Evolutionary conservation across 345 rosid species (phyloP), one percentile per base, ranked within the genome.

Genomic region (Populus tremula): DNA sequence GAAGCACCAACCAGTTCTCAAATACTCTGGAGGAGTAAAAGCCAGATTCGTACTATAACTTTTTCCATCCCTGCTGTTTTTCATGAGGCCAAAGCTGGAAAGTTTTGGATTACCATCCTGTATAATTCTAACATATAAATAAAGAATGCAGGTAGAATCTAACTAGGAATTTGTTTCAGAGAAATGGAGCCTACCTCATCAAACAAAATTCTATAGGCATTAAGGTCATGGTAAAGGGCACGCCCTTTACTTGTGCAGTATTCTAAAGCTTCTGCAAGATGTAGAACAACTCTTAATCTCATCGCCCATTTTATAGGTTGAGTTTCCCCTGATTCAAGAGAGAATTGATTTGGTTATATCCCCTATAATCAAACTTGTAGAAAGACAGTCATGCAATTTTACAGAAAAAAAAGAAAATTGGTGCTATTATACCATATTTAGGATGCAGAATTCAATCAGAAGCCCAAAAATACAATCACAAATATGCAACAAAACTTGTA

Each of bases 281-380:
- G 91, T 75, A 93, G 89, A 75, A 89, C 94, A 73, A 93, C 98
- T 90, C 98, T 91, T 77, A 93, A 76, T 69, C 99, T 81, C 98
- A 95, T 95, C 1, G 92, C 93, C 99, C 98, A 95, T 85, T 92
- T 92, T 97, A 95, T 93, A 35, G 99, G 98, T 72, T 92, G 92
- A 67, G 90, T 65, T 77, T 95, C 99, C 98, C 99, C 98, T 93
- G 84, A 80, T 79, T 80, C 84, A 83, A 72, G 75, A 54, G 14
- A 70, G 5, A 70, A 18, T 23, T 17, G 53, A 1, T 21, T 13
- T 23, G 50, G 2, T 69, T 38, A 43, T 13, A 23, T 27, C 18
- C 67, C 36, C 18, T 27, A 63, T 11, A 63, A 12, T 63, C 31
- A 63, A 63, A 27, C 67, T 27, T 31, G 35, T n/a, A 68, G 71